phyloP scores from a whole-genome alignment of 1,139 yeast genomes.

The Lodderomyces metapsilosis region DNA sequence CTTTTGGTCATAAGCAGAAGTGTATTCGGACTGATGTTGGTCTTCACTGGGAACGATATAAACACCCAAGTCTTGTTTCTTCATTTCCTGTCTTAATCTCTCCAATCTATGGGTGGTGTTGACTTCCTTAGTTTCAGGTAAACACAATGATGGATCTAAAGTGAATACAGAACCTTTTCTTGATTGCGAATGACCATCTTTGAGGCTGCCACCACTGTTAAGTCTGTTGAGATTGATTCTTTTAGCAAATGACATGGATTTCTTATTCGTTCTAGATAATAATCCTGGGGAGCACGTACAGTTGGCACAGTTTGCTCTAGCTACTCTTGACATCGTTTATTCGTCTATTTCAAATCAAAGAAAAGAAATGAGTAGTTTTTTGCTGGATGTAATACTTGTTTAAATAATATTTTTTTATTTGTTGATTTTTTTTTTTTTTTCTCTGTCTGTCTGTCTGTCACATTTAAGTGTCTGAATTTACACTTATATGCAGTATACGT shows the following conservation, averaged over 20 bases:
- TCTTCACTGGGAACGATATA: slow-evolving; percentile 91
- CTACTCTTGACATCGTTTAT: slow-evolving; percentile 24
- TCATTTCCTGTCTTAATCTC: slow-evolving; percentile 65
- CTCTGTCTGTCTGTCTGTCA: neutral
- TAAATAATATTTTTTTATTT: neutral
- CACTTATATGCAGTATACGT: slow-evolving; percentile 1
- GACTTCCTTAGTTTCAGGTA: slow-evolving; percentile 46
- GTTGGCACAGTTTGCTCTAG: slow-evolving; percentile 58
- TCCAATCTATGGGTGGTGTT: slow-evolving; percentile 62
- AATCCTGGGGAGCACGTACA: slow-evolving; percentile 85
- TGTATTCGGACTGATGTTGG: slow-evolving; percentile 92
- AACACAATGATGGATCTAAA: slow-evolving; percentile 45
- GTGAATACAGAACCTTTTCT: slow-evolving; percentile 51
- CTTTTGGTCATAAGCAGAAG: slow-evolving; percentile 75
- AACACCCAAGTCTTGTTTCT: slow-evolving; percentile 61
- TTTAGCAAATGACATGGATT: slow-evolving; percentile 51
- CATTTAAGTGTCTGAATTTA: neutral
- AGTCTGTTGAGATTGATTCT: slow-evolving; percentile 42
- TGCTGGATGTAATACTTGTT: slow-evolving; percentile 1
- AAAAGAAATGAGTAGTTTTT: neutral
- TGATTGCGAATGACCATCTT: slow-evolving; percentile 16
- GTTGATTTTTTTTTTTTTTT: neutral
- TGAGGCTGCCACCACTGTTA: slow-evolving; percentile 14
- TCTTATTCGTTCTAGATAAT: slow-evolving; percentile 60
- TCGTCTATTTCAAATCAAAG: no score